Evolutionary conservation across 352 stramenopile genomes (phyloP), one percentile per base, ranked within the genome.

Genomic region (Globisporangium echinulatum): DNA sequence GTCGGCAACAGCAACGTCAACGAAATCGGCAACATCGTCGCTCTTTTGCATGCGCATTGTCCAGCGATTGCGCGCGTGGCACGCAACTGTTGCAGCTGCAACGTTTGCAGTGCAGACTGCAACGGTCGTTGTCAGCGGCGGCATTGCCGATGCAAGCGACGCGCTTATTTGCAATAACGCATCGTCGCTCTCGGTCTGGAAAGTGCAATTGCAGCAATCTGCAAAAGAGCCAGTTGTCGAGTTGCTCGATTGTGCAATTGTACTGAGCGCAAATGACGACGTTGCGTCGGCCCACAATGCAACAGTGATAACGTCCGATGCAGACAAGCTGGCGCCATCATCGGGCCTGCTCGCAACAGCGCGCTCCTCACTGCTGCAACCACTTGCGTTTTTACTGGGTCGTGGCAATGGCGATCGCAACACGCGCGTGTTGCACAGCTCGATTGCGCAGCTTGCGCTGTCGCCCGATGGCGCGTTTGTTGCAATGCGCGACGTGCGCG

Each of bases 181-280:
- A 19, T 89, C 79, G 1, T 88, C 82, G 3, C 49, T 92, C 37
- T 90, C 73, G 56, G 78, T 88, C 14, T 92, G 82, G 82, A 72
- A 68, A 51, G 57, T 92, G 25, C 25, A 33, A 33, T 3, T 33
- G 25, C 25, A 33, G 25, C 25, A 33, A 33, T 33, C 25, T 37
- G 78, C 40, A 44, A 44, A 8, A 13, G 7, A 77, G 52, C 70
- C 85, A 15, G 63, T 73, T 40, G 67, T 66, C 1, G 79, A 90
- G 42, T 46, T 92, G 43, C 59, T 90, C 33, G 82, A 92, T 53
- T 87, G 74, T 54, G 88, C 79, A 14, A 87, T 92, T 66, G 64
- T 90, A 1, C 39, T 87, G 13, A 76, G 64, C 25, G 7, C 40
- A 14, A 44, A 8, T 14, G 40, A 44, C 40, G 40, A 44, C 40